Evolutionary conservation across 1,139 yeast genomes (phyloP).

Genomic region (Zygosaccharomyces sapae): DNA sequence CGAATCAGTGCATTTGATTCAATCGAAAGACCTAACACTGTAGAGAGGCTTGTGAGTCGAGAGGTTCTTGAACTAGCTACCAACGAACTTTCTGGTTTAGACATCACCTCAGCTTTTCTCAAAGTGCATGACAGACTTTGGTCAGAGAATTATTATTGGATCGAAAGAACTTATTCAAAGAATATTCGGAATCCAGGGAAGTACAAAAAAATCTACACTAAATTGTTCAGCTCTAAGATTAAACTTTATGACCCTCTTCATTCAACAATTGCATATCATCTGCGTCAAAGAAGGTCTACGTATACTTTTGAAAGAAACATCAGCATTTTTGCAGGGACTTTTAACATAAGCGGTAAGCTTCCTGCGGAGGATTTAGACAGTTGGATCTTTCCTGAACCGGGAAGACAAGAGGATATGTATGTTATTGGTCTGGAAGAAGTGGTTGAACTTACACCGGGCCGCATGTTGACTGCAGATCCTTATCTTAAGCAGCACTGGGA

Average conservation of each 20-base stretch:
- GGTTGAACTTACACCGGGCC: slow-evolving; percentile 85
- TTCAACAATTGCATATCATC: slow-evolving; percentile 56
- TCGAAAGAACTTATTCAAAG: slow-evolving; percentile 43
- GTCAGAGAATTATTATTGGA: slow-evolving; percentile 53
- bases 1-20: slow-evolving; percentile 64
- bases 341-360: slow-evolving; percentile 62
- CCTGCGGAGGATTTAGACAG: slow-evolving; percentile 49
- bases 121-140: slow-evolving; percentile 55
- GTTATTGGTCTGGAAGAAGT: slow-evolving; percentile 89
- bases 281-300: slow-evolving; percentile 46
- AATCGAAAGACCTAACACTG: slow-evolving; percentile 56
- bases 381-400: slow-evolving; percentile 53
- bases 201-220: slow-evolving; percentile 30
- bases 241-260: slow-evolving; percentile 68
- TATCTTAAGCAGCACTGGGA: slow-evolving; percentile 78
- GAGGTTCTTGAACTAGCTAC: slow-evolving; percentile 59
- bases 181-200: slow-evolving; percentile 32
- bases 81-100: slow-evolving; percentile 44
- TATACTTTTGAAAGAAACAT: slow-evolving; percentile 52
- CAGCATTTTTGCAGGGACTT: slow-evolving; percentile 59
- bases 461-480: slow-evolving; percentile 78
- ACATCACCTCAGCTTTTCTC: slow-evolving; percentile 43
- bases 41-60: slow-evolving; percentile 56
- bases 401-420: slow-evolving; percentile 50
- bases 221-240: slow-evolving; percentile 36